Percentiles rank a stretch among this genome's conserved stretches.
phyloP scores from a whole-genome alignment of 306 rosid species.

The Quercus glauca region DNA sequence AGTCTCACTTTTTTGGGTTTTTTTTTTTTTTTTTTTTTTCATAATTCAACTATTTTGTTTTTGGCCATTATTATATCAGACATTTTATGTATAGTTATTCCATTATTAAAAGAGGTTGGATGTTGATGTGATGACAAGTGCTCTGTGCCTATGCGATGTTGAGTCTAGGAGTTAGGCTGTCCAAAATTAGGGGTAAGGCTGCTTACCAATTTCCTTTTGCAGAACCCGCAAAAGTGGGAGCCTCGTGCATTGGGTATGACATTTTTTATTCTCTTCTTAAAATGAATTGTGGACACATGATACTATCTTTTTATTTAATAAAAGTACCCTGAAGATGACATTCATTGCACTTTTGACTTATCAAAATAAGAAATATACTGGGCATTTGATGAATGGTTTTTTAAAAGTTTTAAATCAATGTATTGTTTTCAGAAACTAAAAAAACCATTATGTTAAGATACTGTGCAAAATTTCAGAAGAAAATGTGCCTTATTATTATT shows the following conservation, averaged over 20 bases:
- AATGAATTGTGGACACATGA: neutral
- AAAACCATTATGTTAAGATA: no score
- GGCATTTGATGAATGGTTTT: neutral
- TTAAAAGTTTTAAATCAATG: neutral
- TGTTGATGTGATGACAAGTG: no score
- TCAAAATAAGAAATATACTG: neutral
- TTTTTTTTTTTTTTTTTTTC: neutral
- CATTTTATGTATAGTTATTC: neutral
- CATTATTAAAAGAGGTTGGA: no score
- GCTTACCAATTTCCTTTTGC: no score
- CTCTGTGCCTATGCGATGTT: no score
- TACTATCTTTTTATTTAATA: neutral
- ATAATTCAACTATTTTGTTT: neutral
- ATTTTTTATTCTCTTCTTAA: neutral
- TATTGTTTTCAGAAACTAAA: neutral
- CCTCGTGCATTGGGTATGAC: no score
- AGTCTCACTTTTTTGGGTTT: neutral
- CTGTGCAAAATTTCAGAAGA: neutral
- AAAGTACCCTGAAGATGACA: neutral
- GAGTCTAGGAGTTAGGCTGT: no score
- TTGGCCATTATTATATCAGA: neutral
- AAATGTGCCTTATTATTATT: neutral
- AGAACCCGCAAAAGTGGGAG: no score
- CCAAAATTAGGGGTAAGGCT: no score
- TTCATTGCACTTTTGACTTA: neutral